Percentiles rank a stretch among this genome's conserved stretches.
phyloP scores from a whole-genome alignment of 2,329 filamentous ascomycete genomes.

The Cladophialophora carrionii region DNA sequence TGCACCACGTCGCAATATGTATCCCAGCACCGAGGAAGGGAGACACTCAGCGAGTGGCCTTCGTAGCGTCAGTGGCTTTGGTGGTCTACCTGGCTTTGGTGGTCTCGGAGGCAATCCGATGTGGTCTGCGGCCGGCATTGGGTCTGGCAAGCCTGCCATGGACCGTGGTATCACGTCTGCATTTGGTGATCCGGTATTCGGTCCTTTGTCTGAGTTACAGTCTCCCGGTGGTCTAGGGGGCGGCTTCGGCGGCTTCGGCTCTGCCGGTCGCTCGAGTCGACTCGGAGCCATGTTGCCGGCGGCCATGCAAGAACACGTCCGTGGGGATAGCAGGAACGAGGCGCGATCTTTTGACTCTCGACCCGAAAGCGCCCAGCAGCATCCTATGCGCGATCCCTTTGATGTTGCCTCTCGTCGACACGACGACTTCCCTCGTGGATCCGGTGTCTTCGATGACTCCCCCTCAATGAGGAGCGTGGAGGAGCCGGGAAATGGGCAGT shows the following conservation, averaged over 20 bases:
- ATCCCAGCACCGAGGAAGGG: conserved; percentile 74
- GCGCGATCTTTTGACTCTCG: conserved; percentile 29
- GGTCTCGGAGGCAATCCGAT: conserved; percentile 55
- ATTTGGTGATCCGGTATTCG: conserved; percentile 69
- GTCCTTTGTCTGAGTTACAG: conserved; percentile 74
- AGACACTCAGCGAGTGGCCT: conserved; percentile 85
- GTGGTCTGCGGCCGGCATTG: conserved; percentile 54
- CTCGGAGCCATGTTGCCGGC: conserved; percentile 84
- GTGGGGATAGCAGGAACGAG: conserved; percentile 54
- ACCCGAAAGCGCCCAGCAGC: conserved; percentile 34
- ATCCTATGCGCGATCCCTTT: conserved; percentile 35
- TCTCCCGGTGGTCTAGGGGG: conserved; percentile 71
- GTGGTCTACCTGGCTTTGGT: conserved; percentile 64
- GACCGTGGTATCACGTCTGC: conserved; percentile 57
- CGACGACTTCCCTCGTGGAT: conserved; percentile 32
- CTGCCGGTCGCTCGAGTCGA: conserved; percentile 73
- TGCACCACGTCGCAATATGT: conserved; percentile 52
- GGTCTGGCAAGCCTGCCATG: conserved; percentile 73
- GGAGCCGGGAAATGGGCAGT: conserved; percentile 22
- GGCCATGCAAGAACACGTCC: conserved; percentile 90
- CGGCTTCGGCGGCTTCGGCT: conserved; percentile 64
- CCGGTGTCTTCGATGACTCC: conserved; percentile 29
- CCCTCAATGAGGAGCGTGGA: conserved; percentile 31
- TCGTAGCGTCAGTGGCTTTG: conserved; percentile 55
- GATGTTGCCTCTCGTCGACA: conserved; percentile 26